Evolutionary conservation across 768 basidiomycete genomes (phyloP), one percentile per base, ranked within the genome.

Genomic region (Hemileccinum rubropunctum): DNA sequence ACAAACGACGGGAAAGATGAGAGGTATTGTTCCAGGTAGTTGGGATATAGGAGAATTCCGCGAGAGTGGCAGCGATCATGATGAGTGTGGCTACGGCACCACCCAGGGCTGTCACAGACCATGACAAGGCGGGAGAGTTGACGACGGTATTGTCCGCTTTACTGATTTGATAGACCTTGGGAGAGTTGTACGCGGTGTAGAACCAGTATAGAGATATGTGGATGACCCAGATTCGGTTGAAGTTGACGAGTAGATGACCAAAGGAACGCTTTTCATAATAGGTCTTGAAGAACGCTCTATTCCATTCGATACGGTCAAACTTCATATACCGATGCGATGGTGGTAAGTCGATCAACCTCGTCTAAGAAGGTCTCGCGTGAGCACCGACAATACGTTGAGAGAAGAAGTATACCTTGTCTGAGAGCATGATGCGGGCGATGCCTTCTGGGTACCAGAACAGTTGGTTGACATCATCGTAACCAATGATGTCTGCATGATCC

Each of bases 381-480:
- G 47, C n/a, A 26, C 38, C 12, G 36, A 41, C 36, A 32, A 8
- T 5, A 7, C 0, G 28, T 17, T 15, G 1, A 4, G 34, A 12
- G 37, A 17, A 21, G 6, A 42, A n/a, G 53, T 67, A 14, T 57
- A 91, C 92, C 81, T 92, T 95, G 76, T 98, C 92, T 15, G 73
- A 79, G 36, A 98, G 77, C 3, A 84, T 81, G 61, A 99, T 98
- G 27, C 91, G 76, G 10, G 94, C 90, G 61, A 99, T 94, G 28
- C 97, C 97, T 57, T 99, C 97, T 3, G 95, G 97, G 68, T 98
- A 99, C 97, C 95, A 99, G 71, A 99, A 99, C 41, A 99, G 73
- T 67, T 99, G 95, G 66, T 99, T 99, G 55, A 98, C 88, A 71
- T 99, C 97, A 68, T 99, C 97, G 62, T 99, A 99, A 4, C 97